Evolutionary conservation across 2,329 filamentous ascomycete species (phyloP).

Genomic region (Talaromyces funiculosus): DNA sequence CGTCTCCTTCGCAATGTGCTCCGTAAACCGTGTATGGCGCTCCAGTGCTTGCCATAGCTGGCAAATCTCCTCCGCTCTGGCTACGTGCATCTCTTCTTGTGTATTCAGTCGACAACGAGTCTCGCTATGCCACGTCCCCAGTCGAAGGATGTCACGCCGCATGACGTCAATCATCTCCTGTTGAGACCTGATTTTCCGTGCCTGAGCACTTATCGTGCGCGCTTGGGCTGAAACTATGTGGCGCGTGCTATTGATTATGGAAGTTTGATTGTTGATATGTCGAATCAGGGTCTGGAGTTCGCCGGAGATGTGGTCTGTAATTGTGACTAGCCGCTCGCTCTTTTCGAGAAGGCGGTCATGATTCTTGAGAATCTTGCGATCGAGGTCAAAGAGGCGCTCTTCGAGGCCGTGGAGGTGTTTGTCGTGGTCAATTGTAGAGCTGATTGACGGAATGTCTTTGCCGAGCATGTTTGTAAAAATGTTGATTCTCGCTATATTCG

Average conservation of each 20-base stretch:
- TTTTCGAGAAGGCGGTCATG: neutral
- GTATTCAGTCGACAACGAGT: neutral
- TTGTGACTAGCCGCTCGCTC: neutral
- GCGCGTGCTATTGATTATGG: neutral
- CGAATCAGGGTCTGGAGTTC: neutral
- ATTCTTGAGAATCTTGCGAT: neutral
- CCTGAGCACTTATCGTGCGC: neutral
- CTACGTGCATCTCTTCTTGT: neutral
- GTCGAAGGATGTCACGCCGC: neutral
- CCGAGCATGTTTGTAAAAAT: neutral
- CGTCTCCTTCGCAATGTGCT: neutral
- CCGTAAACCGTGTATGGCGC: neutral
- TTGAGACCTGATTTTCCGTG: neutral
- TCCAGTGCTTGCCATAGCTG: neutral
- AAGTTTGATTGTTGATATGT: neutral
- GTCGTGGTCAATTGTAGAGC: neutral
- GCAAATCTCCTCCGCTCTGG: neutral
- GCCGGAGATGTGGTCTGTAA: neutral
- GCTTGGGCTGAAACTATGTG: neutral
- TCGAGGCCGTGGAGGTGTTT: neutral
- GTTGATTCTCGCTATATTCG: neutral
- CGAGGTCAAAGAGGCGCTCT: neutral
- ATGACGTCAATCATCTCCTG: neutral
- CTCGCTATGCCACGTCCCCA: neutral
- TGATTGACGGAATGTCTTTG: neutral